A percentile compares a stretch with the other conserved stretches of the same genome.
These are phyloP conservation scores for Claviceps sp. DNA, from an alignment of 2,329 filamentous ascomycete species.

Conservation along the genomic window DNA sequence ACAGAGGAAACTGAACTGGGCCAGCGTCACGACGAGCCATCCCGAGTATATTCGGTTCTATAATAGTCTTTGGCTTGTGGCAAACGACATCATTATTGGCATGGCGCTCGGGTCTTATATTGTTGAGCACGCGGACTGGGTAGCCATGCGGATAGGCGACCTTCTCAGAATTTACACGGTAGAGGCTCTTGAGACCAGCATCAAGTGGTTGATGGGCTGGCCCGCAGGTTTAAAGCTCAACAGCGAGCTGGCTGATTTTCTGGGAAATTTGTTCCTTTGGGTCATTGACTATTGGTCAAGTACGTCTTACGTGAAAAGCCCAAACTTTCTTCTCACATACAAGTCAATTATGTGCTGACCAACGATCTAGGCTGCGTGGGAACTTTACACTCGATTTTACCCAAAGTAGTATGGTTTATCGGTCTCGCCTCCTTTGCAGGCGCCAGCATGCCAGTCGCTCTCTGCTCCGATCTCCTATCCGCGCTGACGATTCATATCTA, in stretches of 20 bases:
- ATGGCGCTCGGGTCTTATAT: conserved; percentile 95
- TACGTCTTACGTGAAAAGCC: conserved; percentile 24
- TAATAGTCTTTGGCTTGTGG: conserved; percentile 95
- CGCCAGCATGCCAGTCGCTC: conserved; percentile 89
- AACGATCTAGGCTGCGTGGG: conserved; percentile 53
- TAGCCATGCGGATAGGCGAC: conserved; percentile 64
- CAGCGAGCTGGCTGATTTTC: conserved; percentile 80
- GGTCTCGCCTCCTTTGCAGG: conserved; percentile 92
- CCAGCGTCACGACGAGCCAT: conserved; percentile 87
- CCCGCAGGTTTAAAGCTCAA: conserved; percentile 93
- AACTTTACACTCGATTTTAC: conserved; percentile 65
- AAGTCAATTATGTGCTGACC: conserved; percentile 7
- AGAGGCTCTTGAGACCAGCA: conserved; percentile 74
- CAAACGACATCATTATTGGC: conserved; percentile 96
- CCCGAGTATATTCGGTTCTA: conserved; percentile 98
- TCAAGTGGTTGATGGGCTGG: conserved; percentile 91
- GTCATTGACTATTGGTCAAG: conserved; percentile 97
- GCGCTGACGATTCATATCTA: conserved; percentile 92
- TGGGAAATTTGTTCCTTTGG: conserved; percentile 93
- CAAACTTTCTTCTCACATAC: conserved; percentile 6
- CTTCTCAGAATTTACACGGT: conserved; percentile 75
- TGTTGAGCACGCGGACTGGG: conserved; percentile 81
- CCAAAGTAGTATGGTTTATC: conserved; percentile 78
- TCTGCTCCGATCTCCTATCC: conserved; percentile 88
- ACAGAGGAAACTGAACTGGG: conserved; percentile 84